phyloP scores from a whole-genome alignment of 202 grass and related monocot genomes.

The Schoenoplectus tabernaemontani region DNA sequence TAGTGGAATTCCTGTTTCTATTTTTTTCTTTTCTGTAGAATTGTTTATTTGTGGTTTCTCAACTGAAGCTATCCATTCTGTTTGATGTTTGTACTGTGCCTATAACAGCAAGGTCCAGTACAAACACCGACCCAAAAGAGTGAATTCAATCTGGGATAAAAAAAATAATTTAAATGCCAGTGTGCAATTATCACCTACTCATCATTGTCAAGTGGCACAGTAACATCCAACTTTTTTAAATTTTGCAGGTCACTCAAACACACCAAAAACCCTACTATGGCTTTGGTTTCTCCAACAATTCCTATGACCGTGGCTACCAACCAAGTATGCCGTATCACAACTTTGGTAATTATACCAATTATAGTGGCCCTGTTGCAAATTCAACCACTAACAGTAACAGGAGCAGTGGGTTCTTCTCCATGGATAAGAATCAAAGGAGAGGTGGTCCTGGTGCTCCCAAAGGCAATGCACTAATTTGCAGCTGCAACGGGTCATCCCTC shows the following conservation, averaged over 20 bases:
- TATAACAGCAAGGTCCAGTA: constrained; percentile 3
- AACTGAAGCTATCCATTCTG: not conserved
- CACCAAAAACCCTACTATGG: constrained; percentile 69
- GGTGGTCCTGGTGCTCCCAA: constrained; percentile 41
- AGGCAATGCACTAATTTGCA: constrained; percentile 55
- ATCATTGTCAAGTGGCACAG: constrained; percentile 16
- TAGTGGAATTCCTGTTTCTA: not conserved
- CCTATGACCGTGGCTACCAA: constrained; percentile 45
- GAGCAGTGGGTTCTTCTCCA: constrained; percentile 37
- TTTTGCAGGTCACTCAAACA: constrained; percentile 32
- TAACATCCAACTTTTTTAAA: constrained; percentile 15
- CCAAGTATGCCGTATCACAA: constrained; percentile 31
- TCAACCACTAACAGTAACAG: constrained; percentile 42
- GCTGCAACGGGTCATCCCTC: constrained; percentile 52
- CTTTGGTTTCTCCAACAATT: constrained; percentile 48
- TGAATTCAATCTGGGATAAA: not conserved
- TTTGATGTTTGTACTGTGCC: not conserved
- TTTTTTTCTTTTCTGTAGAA: not conserved
- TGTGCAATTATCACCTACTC: not conserved
- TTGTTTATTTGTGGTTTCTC: constrained; percentile 13
- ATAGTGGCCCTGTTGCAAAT: constrained; percentile 29
- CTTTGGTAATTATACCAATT: constrained; percentile 47
- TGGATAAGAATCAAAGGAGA: constrained; percentile 54
- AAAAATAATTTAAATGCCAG: no score
- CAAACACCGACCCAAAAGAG: constrained; percentile 9